Conservation (phyloP, 371 early-diverging fungal species). For the Apophysomyces elegans region DNA sequence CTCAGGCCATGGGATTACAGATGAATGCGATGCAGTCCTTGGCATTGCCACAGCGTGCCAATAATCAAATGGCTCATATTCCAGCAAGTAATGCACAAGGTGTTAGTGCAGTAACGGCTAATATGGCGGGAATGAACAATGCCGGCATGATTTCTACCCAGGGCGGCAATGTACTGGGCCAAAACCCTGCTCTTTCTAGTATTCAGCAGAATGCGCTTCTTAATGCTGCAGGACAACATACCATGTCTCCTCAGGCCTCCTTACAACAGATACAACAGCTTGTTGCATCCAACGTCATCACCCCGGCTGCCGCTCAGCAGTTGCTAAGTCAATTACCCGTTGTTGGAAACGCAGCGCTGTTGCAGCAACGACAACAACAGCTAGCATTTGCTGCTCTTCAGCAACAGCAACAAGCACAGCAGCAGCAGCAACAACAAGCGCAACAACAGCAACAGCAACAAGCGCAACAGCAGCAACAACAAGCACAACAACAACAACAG, state of each 20-base stretch:
- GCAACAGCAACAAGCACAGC: slow-evolving; percentile 29
- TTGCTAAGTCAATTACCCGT: slow-evolving; percentile 33
- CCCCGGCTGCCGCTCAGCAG: slow-evolving; percentile 38
- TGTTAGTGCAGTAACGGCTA: slow-evolving; percentile 16
- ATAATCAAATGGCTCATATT: slow-evolving; percentile 22
- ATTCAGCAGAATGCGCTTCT: slow-evolving; percentile 32
- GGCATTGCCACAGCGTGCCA: slow-evolving; percentile 34
- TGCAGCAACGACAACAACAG: slow-evolving; percentile 28
- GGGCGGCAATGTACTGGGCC: slow-evolving; percentile 12
- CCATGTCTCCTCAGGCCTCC: slow-evolving; percentile 23
- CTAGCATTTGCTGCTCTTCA: background rate
- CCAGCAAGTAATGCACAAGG: slow-evolving; percentile 21
- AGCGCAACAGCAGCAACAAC: slow-evolving; percentile 27
- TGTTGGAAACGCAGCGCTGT: slow-evolving; percentile 18
- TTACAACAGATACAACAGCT: slow-evolving; percentile 42
- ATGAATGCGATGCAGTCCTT: slow-evolving; percentile 29
- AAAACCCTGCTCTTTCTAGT: slow-evolving; percentile 11
- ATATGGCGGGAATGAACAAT: slow-evolving; percentile 16
- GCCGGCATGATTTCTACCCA: slow-evolving; percentile 15
- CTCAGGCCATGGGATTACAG: slow-evolving; percentile 4
- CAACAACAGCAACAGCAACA: slow-evolving; percentile 20
- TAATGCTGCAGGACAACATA: slow-evolving; percentile 26
- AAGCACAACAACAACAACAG: slow-evolving; percentile 19
- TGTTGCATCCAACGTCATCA: slow-evolving; percentile 29
- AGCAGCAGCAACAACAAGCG: slow-evolving; percentile 20